phyloP scores from a whole-genome alignment of 768 basidiomycete species.

The Strobilomyces dryophilus region DNA sequence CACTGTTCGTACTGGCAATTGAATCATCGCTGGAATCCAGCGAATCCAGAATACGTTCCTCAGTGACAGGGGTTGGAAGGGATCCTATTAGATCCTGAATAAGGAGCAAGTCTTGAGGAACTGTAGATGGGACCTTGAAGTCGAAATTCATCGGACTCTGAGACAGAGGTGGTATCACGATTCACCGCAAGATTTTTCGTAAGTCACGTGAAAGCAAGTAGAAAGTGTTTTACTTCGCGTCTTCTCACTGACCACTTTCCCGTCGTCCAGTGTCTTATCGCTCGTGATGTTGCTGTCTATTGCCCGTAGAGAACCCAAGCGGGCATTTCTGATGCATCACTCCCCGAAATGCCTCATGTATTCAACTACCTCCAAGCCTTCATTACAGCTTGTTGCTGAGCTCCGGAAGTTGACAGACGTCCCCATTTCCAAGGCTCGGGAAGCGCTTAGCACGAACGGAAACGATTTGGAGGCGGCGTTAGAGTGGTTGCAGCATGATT shows the following conservation, averaged over 20 bases:
- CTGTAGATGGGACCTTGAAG: constrained; percentile 58
- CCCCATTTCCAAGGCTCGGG: constrained; percentile 82
- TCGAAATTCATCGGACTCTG: constrained; percentile 19
- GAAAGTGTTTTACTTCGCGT: too few species aligned
- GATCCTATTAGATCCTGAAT: constrained; percentile 63
- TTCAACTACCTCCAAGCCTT: constrained; percentile 55
- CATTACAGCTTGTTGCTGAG: constrained; percentile 77
- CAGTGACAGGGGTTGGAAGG: constrained; percentile 2
- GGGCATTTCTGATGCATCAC: neutral
- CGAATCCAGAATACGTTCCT: neutral
- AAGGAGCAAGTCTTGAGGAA: constrained; percentile 72
- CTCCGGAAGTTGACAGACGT: constrained; percentile 79
- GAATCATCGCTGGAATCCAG: constrained; percentile 37
- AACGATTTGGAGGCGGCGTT: constrained; percentile 74
- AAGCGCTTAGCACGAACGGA: constrained; percentile 72
- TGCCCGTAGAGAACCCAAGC: constrained; percentile 2
- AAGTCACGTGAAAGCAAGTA: constrained; percentile 20
- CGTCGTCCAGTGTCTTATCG: neutral
- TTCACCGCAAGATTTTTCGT: neutral
- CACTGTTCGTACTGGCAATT: constrained; percentile 51
- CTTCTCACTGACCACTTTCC: neutral
- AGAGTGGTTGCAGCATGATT: constrained; percentile 77
- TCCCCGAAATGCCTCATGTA: constrained; percentile 32
- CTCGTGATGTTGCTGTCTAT: constrained; percentile 15
- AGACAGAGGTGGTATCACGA: neutral